These are phyloP conservation scores for Escallonia rubra DNA, from an alignment of 129 eudicot genomes.

Conservation along the genomic window DNA sequence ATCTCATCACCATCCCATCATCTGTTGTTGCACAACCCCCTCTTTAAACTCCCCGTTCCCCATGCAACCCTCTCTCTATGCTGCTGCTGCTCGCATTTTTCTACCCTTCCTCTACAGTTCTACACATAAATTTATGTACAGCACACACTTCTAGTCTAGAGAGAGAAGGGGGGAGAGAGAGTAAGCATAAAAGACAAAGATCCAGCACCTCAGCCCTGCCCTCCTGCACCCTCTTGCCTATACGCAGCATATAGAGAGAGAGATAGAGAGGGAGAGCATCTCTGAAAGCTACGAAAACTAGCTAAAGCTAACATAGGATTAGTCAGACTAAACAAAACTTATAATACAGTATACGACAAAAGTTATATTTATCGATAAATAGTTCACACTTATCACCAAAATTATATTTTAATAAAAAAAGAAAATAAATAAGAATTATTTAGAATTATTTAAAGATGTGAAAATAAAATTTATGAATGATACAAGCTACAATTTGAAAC, in stretches of 20 bases:
- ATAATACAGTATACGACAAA: too few relatives aligned
- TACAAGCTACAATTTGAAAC: too few relatives aligned
- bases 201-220: background rate
- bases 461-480: too few relatives aligned
- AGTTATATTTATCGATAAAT: too few relatives aligned
- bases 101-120: too few relatives aligned
- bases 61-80: background rate
- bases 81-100: too few relatives aligned
- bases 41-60: constrained; percentile 5
- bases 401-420: too few relatives aligned
- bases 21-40: background rate
- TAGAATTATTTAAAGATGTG: too few relatives aligned
- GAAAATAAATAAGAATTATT: too few relatives aligned
- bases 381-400: too few relatives aligned
- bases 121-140: background rate
- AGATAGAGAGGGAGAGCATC: background rate
- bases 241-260: too few relatives aligned
- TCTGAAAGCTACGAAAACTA: background rate
- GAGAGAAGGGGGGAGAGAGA: background rate
- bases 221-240: background rate
- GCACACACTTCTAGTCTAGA: constrained; percentile 17
- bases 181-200: background rate
- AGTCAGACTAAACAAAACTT: background rate
- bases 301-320: background rate
- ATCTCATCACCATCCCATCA: constrained; percentile 30